These are phyloP conservation scores for Akanthomyces muscarius DNA, from an alignment of 2,329 filamentous ascomycete genomes.

Conservation along the genomic window DNA sequence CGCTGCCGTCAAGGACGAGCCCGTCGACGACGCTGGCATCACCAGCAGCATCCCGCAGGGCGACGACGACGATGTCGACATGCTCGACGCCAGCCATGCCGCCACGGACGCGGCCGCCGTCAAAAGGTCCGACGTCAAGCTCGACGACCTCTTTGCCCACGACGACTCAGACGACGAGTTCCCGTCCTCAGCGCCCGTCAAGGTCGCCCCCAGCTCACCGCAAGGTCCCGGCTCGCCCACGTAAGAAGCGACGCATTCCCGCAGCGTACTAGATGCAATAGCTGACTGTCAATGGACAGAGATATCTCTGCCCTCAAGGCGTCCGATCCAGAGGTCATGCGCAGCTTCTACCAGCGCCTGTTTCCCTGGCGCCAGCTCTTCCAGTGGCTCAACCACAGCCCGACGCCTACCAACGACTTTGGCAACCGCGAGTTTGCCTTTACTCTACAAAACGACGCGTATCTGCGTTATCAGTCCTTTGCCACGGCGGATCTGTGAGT, in stretches of 20 bases:
- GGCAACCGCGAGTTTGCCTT: conserved; percentile 93
- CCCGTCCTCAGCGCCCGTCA: conserved; percentile 44
- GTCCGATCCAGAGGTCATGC: conserved; percentile 80
- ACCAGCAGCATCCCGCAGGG: conserved; percentile 28
- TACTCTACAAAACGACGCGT: conserved; percentile 86
- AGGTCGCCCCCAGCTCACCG: conserved; percentile 39
- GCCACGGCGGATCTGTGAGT: conserved; percentile 49
- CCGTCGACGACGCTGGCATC: conserved; percentile 31
- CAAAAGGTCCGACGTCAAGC: conserved; percentile 47
- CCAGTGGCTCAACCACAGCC: conserved; percentile 95
- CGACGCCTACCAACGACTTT: conserved; percentile 82
- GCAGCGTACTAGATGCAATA: neutral
- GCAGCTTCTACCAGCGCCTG: conserved; percentile 89
- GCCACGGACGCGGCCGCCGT: conserved; percentile 23
- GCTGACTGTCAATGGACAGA: conserved; percentile 24
- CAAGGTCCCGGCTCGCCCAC: conserved; percentile 39
- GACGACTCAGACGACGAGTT: conserved; percentile 60
- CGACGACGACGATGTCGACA: conserved; percentile 33
- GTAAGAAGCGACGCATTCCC: conserved; percentile 28
- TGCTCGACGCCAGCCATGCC: conserved; percentile 33
- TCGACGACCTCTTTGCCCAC: conserved; percentile 58
- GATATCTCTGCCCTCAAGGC: conserved; percentile 39
- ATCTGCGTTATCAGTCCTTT: conserved; percentile 82
- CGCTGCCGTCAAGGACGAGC: conserved; percentile 30
- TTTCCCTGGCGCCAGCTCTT: conserved; percentile 95